Conservation (phyloP, 495 filamentous ascomycete genomes). For the Daldinia caldariorum region DNA sequence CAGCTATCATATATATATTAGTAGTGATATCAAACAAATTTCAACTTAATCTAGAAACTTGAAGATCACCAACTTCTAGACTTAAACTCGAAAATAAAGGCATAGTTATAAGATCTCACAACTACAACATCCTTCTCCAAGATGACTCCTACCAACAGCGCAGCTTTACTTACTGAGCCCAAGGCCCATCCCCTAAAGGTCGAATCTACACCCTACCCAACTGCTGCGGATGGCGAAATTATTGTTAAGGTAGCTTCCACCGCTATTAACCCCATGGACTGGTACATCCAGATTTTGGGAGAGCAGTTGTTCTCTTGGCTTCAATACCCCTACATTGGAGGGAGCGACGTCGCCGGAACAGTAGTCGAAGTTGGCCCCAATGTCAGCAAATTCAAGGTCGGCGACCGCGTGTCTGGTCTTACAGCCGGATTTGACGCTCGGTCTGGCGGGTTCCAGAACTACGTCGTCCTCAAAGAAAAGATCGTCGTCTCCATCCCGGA, state of each 20-base stretch:
- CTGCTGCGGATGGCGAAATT: slow-evolving; percentile 28
- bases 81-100: not conserved
- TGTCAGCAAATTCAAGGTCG: slow-evolving; percentile 57
- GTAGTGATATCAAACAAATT: not conserved
- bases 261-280: slow-evolving; percentile 58
- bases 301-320: slow-evolving; percentile 40
- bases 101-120: not conserved
- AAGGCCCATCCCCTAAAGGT: slow-evolving; percentile 26
- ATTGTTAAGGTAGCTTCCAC: slow-evolving; percentile 47
- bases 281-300: slow-evolving; percentile 44
- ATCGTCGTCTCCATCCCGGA: slow-evolving; percentile 51
- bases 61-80: not conserved
- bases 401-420: slow-evolving; percentile 57
- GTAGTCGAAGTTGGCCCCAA: slow-evolving; percentile 58
- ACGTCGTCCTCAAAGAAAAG: slow-evolving; percentile 43
- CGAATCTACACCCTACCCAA: slow-evolving; percentile 33
- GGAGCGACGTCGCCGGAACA: slow-evolving; percentile 64
- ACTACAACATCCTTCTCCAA: not conserved
- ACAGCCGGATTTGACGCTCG: slow-evolving; percentile 28
- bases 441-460: slow-evolving; percentile 52
- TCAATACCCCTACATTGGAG: slow-evolving; percentile 58
- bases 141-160: slow-evolving; percentile 41
- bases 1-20: not conserved
- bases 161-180: slow-evolving; percentile 17
- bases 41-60: not conserved